Evolutionary conservation across 805 yeast species (phyloP).

Genomic region (Sugiyamaella marilandica): DNA sequence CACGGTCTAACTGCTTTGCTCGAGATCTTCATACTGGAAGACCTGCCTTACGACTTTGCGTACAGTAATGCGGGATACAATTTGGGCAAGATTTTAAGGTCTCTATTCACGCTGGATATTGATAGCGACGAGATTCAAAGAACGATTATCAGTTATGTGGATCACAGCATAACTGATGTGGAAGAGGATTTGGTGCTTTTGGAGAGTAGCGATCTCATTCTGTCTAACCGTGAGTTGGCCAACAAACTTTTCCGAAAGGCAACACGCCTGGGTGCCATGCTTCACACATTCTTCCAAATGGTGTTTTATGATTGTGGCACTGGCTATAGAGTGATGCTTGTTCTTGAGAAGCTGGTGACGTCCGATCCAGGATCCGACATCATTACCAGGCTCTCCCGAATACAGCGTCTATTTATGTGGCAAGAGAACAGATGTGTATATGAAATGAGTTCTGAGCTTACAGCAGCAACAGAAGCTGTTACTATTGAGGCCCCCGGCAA

Average conservation of each 20-base stretch:
- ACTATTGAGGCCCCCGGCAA: constrained; percentile 10
- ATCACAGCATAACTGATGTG: neutral
- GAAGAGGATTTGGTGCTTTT: constrained; percentile 5
- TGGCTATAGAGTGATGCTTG: constrained; percentile 23
- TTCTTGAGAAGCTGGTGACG: constrained; percentile 15
- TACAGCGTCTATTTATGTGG: constrained; percentile 28
- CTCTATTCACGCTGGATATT: constrained; percentile 24
- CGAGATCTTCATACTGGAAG: constrained; percentile 21
- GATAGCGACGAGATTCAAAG: constrained; percentile 19
- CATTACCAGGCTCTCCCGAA: constrained; percentile 21
- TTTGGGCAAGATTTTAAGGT: constrained; percentile 18
- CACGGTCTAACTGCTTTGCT: constrained; percentile 24
- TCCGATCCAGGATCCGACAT: constrained; percentile 12
- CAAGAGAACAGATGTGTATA: constrained; percentile 21
- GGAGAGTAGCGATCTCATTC: neutral
- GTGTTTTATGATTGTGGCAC: constrained; percentile 24
- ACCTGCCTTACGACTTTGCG: constrained; percentile 32
- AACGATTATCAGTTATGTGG: constrained; percentile 12
- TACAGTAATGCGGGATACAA: constrained; percentile 22
- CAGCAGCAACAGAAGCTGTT: constrained; percentile 21
- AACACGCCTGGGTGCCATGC: constrained; percentile 12
- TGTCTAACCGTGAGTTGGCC: constrained; percentile 3
- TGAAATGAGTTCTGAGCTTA: constrained; percentile 12
- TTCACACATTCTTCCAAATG: constrained; percentile 21
- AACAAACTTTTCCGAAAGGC: constrained; percentile 14